Evolutionary conservation across 2,329 filamentous ascomycete genomes (phyloP), one percentile per base, ranked within the genome.

Genomic region (Pseudogymnoascus sp.): DNA sequence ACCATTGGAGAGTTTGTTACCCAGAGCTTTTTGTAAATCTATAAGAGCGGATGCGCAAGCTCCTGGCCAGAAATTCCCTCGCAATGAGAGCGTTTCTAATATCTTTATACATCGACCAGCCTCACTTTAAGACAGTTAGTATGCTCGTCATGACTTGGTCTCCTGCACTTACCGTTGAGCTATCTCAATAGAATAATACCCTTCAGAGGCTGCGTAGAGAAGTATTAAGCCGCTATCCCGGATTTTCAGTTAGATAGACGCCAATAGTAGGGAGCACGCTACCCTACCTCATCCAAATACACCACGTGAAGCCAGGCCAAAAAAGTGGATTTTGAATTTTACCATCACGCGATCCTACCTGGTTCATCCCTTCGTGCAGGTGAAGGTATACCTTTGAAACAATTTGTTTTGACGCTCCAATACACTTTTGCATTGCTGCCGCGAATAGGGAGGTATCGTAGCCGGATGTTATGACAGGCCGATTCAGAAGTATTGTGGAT

Each of bases 291-390:
- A 82, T 82, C 80, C 80, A 83, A 0, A 80, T 74, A 1, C 77
- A 77, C 80, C 80, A 82, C 0, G 80, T 82, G 40, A 80, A 80
- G 0, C 79, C 80, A 2, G 80, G 80, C 79, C 80, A 82, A 0
- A 80, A 69, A 23, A 83, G 69, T 0, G 78, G 75, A 5, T 68
- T 62, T 0, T 42, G 56, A 0, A 73, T 62, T 3, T 63, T 63
- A 0, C 62, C 38, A 2, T 62, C 66, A 6, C 60, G 40, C 1
- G 62, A 62, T 2, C 67, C 53, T n/a, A 34, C 53, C 18, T 18
- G 25, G 28, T 71, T 61, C 56, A 67, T 18, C 66, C 67, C 59
- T 76, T 76, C 28, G 80, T 68, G 0, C 74, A 73, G 4, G 74
- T 77, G 6, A 82, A 76, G 21, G 82, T 77, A 0, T 77, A 77